Evolutionary conservation across 2,329 filamentous ascomycete species (phyloP).

Genomic region (Boeremia lycopersici): DNA sequence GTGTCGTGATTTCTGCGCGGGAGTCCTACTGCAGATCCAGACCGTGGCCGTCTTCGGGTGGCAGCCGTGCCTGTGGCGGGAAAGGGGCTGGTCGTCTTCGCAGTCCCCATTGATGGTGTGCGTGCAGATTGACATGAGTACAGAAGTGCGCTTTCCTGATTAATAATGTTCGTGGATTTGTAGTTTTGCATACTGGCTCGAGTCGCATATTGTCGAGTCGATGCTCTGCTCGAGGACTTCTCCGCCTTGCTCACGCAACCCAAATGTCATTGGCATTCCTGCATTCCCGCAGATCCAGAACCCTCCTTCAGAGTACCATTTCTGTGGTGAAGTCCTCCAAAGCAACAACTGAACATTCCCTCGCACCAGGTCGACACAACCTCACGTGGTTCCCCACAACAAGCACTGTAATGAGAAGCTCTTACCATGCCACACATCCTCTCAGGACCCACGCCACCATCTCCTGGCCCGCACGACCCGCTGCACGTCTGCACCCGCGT

Average conservation of each 20-base stretch:
- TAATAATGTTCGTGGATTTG: background rate
- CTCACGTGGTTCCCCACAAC: no score
- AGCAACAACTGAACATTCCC: no score
- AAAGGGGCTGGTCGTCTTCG: background rate
- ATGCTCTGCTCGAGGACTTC: slow-evolving; percentile 7
- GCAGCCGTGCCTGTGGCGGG: slow-evolving; percentile 16
- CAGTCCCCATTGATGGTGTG: background rate
- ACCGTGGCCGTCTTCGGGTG: slow-evolving; percentile 16
- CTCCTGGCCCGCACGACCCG: no score
- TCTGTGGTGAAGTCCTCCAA: no score
- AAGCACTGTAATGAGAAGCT: no score
- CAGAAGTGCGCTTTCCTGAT: background rate
- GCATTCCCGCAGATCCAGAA: background rate
- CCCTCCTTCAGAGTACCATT: background rate
- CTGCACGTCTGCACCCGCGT: no score
- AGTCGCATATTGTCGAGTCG: background rate
- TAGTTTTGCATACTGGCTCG: no score
- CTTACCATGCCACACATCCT: no score
- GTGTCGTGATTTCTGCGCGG: slow-evolving; percentile 54
- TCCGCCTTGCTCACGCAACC: slow-evolving; percentile 23
- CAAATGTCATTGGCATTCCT: no score
- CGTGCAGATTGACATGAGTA: background rate
- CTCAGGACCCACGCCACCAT: no score
- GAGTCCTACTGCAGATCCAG: slow-evolving; percentile 64
- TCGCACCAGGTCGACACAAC: no score